Evolutionary conservation across 306 rosid genomes (phyloP), one percentile per base, ranked within the genome.

Genomic region (Heteromeles arbutifolia): DNA sequence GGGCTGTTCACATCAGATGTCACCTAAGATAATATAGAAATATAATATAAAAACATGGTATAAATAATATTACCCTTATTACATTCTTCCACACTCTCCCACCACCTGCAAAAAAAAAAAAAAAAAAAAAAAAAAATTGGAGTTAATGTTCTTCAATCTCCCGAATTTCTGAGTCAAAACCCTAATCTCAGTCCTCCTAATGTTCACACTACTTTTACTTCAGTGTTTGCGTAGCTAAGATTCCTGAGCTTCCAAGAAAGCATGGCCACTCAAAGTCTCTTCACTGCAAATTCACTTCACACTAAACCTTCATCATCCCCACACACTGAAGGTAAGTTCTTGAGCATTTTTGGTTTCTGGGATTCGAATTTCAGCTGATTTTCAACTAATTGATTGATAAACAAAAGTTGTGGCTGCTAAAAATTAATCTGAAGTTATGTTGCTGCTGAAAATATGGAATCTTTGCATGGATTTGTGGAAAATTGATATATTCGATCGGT

Each of bases 251-350:
- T 50, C 70, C 64, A 57, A 4, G 11, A 32, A 41, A 73, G 69
- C 28, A 73, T 84, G 82, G 78, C 80, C 26, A 31, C 68, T 77
- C 86, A 48, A 17, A 58, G 41, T 68, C 26, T 74, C 77, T 64
- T 73, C 58, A 71, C 74, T 53, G 68, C 82, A 75, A 65, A 18
- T 78, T 53, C 80, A 73, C 18, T 82, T 58, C 65, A 70, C 7
- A 2, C 74, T 59, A 57, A 85, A 66, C 65, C 81, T 9, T 61
- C 80, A 69, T 70, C 86, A 65, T 58, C 56, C 68, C 28, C 70
- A 70, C 72, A 64, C 34, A 54, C 70, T 22, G 81, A 70, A 74
- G 88, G 93, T 89, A 78, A 21, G 28, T 4, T 50, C 29, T 19
- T 6, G 25, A 54, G 25, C 1, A 5, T 12, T 18, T 37, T 59